Conservation (phyloP, 129 eudicot genomes). For the Pittosporum tobira region DNA sequence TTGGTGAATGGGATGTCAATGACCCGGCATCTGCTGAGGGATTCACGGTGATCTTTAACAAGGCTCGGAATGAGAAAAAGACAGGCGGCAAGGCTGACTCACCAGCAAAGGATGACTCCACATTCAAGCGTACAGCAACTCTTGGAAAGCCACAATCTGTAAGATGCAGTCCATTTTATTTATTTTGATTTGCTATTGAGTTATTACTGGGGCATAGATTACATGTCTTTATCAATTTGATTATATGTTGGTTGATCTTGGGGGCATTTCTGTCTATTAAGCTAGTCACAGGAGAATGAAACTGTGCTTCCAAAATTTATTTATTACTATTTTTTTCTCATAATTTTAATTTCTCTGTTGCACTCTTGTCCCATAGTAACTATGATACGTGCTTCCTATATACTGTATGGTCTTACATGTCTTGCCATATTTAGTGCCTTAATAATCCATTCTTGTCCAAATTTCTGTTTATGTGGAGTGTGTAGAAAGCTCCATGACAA, state of each 20-base stretch:
- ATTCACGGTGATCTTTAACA: constrained; percentile 74
- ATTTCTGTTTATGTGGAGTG: too few species aligned
- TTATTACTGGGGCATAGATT: neutral
- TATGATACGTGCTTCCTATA: too few species aligned
- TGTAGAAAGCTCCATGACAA: neutral
- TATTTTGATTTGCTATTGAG: constrained; percentile 6
- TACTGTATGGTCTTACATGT: too few species aligned
- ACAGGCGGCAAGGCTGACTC: constrained; percentile 67
- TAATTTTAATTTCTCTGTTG: too few species aligned
- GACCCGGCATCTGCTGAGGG: constrained; percentile 90
- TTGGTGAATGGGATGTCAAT: constrained; percentile 90
- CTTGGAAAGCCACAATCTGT: constrained; percentile 73
- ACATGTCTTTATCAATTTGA: neutral
- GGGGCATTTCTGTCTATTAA: neutral
- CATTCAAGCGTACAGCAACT: constrained; percentile 40
- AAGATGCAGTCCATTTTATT: constrained; percentile 20
- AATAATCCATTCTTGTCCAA: too few species aligned
- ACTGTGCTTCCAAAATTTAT: neutral
- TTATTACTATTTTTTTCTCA: neutral
- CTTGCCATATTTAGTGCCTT: too few species aligned
- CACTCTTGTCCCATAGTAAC: too few species aligned
- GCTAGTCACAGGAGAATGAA: neutral
- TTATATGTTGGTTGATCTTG: neutral
- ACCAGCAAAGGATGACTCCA: constrained; percentile 47
- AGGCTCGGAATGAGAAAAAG: constrained; percentile 73